Base-by-base conservation (phyloP, 768 basidiomycete genomes). In the Mycena olivaceomarginata region DNA sequence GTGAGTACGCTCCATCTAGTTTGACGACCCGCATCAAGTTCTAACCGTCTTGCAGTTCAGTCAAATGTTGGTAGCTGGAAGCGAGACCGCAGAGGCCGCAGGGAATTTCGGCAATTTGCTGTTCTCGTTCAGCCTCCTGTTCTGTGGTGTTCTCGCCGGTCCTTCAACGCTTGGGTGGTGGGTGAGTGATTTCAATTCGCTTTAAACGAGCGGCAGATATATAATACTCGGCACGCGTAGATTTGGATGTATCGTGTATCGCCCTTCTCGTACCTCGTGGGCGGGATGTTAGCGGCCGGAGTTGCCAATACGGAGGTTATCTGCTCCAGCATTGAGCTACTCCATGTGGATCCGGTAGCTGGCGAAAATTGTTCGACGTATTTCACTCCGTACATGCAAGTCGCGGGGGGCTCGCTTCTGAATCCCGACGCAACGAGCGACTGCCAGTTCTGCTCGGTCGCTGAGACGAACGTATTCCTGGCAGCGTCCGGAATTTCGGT, bases 401-500 rank as follows among this genome's bases (percentile, higher is more conserved):
- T 77, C 1, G 85, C 87, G 6, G 91, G 94, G 0, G 94, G 94
- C 11, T 93, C 92, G 77, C 83, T 95, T 40, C 80, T 86, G 31
- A 90, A 94, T 78, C 87, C 91, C 1, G 82, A 89, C n/a, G 91
- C 92, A 5, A 89, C 90, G 0, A 73, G 83, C n/a, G 83, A 81
- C 59, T 95, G 94, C 81, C 74, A 86, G 25, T 94, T 91, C 83
- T 97, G 96, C 81, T 83, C 92, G 4, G 86, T 88, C 48, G 82
- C 86, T n/a, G 89, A 88, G 0, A 92, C 94, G 0, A 93, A 96
- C 82, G 82, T 88, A 56, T 96, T 91, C 86, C 84, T 95, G 46
- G 81, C 75, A 37, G 59, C 62, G 0, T 85, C 79, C 67, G 92
- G 94, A 84, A 93, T 92, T 76, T 93, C 94, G 41, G 86, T 84